phyloP scores from a whole-genome alignment of 2,329 filamentous ascomycete species.

The Fusarium clavum region DNA sequence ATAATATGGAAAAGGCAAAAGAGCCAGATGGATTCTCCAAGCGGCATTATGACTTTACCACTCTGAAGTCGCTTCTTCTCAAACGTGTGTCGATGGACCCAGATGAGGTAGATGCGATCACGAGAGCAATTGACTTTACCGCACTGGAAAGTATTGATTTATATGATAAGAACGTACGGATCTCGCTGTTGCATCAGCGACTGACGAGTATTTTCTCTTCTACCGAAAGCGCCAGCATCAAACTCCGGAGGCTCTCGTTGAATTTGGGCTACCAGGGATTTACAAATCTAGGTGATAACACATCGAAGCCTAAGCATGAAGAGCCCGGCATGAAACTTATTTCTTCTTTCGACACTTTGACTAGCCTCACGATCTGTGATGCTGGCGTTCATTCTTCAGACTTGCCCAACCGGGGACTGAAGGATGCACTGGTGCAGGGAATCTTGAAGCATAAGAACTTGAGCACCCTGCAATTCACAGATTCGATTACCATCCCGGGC shows the following conservation, averaged over 20 bases:
- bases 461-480: conserved; percentile 12
- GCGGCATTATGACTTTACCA: background rate
- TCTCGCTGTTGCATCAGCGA: background rate
- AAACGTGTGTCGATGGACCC: background rate
- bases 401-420: conserved; percentile 8
- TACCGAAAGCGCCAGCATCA: background rate
- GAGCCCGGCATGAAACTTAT: conserved; percentile 15
- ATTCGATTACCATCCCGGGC: background rate
- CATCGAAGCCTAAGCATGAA: background rate
- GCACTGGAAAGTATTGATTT: conserved; percentile 13
- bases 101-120: background rate
- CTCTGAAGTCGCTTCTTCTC: conserved; percentile 26
- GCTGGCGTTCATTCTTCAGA: background rate
- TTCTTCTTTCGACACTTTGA: conserved; percentile 33
- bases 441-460: conserved; percentile 36
- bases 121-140: conserved; percentile 23
- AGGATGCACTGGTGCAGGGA: conserved; percentile 12
- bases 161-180: background rate
- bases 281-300: fast-evolving
- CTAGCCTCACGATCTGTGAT: conserved; percentile 5
- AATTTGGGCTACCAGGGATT: background rate
- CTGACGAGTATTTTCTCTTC: conserved; percentile 1
- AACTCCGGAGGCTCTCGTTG: conserved; percentile 6
- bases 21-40: background rate
- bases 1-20: fast-evolving